Percentiles rank a stretch among this genome's conserved stretches.
phyloP scores from a whole-genome alignment of 495 filamentous ascomycete species.

The Lepidopterella palustris region DNA sequence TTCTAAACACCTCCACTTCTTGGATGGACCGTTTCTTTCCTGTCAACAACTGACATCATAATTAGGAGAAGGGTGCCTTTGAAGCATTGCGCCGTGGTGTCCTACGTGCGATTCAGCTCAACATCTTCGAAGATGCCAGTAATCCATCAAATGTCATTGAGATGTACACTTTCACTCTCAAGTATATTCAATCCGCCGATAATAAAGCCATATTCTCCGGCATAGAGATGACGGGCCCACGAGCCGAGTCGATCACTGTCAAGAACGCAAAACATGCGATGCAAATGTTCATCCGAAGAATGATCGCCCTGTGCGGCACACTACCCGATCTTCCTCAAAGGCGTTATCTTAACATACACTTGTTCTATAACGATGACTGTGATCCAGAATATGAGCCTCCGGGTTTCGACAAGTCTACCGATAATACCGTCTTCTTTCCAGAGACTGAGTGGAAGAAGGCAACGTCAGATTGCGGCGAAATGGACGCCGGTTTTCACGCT shows the following conservation, averaged over 20 bases:
- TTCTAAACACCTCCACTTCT: too few species aligned
- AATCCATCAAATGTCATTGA: conserved; percentile 41
- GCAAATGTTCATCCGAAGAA: conserved; percentile 37
- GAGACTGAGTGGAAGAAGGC: conserved; percentile 36
- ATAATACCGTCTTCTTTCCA: conserved; percentile 37
- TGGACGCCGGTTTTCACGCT: conserved; percentile 40
- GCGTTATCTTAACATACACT: conserved; percentile 40
- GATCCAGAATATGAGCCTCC: conserved; percentile 38
- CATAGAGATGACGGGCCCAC: conserved; percentile 36
- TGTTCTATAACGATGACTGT: conserved; percentile 44
- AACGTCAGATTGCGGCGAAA: conserved; percentile 29
- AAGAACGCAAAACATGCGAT: conserved; percentile 37
- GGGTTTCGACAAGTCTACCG: conserved; percentile 36
- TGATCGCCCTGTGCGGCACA: conserved; percentile 37
- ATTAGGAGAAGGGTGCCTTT: conserved; percentile 44
- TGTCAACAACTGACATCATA: neutral
- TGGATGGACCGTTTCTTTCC: neutral
- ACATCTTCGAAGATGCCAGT: conserved; percentile 40
- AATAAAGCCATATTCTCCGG: conserved; percentile 32
- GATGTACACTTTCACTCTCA: conserved; percentile 48
- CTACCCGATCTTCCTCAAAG: conserved; percentile 40
- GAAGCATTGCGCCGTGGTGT: conserved; percentile 38
- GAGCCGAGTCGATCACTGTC: conserved; percentile 35
- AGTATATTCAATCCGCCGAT: conserved; percentile 32
- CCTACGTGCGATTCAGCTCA: conserved; percentile 43